These are phyloP conservation scores for Rubia yunnanensis DNA, from an alignment of 257 asterid species.

Conservation along the genomic window DNA sequence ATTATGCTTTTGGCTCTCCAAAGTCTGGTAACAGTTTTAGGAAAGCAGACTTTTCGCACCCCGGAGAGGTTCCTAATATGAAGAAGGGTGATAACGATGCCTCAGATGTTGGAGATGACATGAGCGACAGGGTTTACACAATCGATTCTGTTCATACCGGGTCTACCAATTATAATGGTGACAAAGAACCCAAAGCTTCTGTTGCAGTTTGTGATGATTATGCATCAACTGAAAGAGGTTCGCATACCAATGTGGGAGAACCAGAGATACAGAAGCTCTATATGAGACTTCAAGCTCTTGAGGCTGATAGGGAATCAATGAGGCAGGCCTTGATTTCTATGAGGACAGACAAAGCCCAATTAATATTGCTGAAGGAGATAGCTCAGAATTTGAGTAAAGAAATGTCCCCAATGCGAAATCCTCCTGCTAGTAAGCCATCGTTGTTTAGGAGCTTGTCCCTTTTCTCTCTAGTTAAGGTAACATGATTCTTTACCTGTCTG, in stretches of 20 bases:
- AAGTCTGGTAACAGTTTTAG: slow-evolving; percentile 37
- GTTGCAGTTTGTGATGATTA: slow-evolving; percentile 40
- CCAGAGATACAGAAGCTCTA: slow-evolving; percentile 75
- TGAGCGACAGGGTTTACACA: slow-evolving; percentile 70
- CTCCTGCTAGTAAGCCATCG: slow-evolving; percentile 48
- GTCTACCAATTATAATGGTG: slow-evolving; percentile 28
- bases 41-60: slow-evolving; percentile 41
- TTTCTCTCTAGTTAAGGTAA: slow-evolving; percentile 70
- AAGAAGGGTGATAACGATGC: slow-evolving; percentile 37
- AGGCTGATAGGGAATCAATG: slow-evolving; percentile 99
- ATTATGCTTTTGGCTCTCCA: slow-evolving; percentile 48
- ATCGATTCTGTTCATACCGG: slow-evolving; percentile 72
- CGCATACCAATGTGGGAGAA: slow-evolving; percentile 40
- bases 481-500: slow-evolving; percentile 1
- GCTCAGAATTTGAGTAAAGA: slow-evolving; percentile 81
- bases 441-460: slow-evolving; percentile 35
- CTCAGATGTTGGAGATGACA: slow-evolving; percentile 61
- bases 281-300: slow-evolving; percentile 84
- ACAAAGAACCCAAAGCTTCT: slow-evolving; percentile 39
- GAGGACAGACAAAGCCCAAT: slow-evolving; percentile 86
- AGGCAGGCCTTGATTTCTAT: slow-evolving; percentile 77
- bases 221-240: slow-evolving; percentile 43
- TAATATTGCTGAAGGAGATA: slow-evolving; percentile 77
- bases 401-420: slow-evolving; percentile 48
- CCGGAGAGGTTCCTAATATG: slow-evolving; percentile 38